Evolutionary conservation across 192 early-diverging fungal species (phyloP), one percentile per base, ranked within the genome.

Genomic region (Lunasporangiospora selenospora): DNA sequence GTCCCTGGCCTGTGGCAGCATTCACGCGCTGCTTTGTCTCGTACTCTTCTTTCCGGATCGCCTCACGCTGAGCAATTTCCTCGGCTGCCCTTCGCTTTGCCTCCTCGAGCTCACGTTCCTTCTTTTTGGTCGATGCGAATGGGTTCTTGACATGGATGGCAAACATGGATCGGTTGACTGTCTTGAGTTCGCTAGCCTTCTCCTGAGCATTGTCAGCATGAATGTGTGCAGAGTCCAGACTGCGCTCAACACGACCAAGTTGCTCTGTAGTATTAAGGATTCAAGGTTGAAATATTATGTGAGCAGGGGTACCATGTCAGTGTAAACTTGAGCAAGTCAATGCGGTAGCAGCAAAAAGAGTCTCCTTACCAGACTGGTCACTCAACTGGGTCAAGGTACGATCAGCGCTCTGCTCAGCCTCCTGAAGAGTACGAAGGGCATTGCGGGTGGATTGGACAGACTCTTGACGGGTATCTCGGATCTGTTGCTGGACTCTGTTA

Each of bases 151-250:
- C 60, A 30, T 86, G 84, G 12, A 87, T 76, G 11, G 86, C 82
- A 75, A 92, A 90, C 46, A 92, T 92, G 19, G 90, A 92, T 53
- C 85, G 81, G 67, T 89, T 92, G 16, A 92, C 76, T 3, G 84
- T 77, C 58, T 86, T 88, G 46, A 88, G 75, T 62, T 86, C 83
- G 9, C 60, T 58, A 19, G 86, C 83, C 57, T 84, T 82, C 4
- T 61, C 58, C 9, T 77, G 64, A 23, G 86, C 82, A 19, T 79
- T 75, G 24, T 86, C 83, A 21, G 86, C 78, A 64, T 86, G 79
- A 34, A 81, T 80, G 32, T 83, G 81, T 26, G 86, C 83, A 31
- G 87, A 73, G 50, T 90, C 90, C 34, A 92, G 53, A 54, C 81
- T 86, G n/a, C 84, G 80, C 53, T 90, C 84, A n/a, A 88, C 62